These are phyloP conservation scores for Fusarium secorum DNA, from an alignment of 2,329 filamentous ascomycete genomes.

Conservation along the genomic window DNA sequence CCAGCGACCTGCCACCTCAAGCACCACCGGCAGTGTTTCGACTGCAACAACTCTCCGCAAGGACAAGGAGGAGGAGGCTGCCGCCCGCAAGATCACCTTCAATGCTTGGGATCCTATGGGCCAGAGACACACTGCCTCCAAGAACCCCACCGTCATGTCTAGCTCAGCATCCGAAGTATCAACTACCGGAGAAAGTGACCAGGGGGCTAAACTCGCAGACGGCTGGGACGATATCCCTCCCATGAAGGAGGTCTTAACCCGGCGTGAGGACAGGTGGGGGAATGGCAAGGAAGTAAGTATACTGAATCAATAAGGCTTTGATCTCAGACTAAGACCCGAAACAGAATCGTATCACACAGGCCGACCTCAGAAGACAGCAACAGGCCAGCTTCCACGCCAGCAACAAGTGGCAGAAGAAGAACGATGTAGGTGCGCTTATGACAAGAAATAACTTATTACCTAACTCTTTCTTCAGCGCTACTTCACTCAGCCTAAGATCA, in stretches of 20 bases:
- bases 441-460: not conserved
- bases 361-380: too few species aligned
- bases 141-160: conserved; percentile 37
- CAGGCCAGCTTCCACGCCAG: too few species aligned
- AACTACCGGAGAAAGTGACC: not conserved
- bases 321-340: not conserved
- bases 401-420: not conserved
- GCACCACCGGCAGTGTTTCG: conserved; percentile 35
- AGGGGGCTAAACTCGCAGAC: conserved; percentile 20
- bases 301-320: too few species aligned
- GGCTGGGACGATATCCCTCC: conserved; percentile 9
- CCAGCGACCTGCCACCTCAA: not conserved
- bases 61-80: not conserved
- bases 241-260: not conserved
- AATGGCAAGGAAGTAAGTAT: conserved; percentile 34
- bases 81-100: conserved; percentile 20
- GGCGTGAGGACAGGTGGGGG: conserved; percentile 35
- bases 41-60: conserved; percentile 44
- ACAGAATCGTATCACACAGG: conserved; percentile 27
- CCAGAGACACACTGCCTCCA: conserved; percentile 27
- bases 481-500: not conserved
- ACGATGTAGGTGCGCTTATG: not conserved
- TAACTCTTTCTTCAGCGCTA: not conserved
- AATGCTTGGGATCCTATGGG: conserved; percentile 47
- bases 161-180: conserved; percentile 19